Percentiles rank a stretch among this genome's conserved stretches.
These are phyloP conservation scores for Sporisorium reilianum DNA, from an alignment of 1,284 basidiomycete genomes.

Conservation along the genomic window DNA sequence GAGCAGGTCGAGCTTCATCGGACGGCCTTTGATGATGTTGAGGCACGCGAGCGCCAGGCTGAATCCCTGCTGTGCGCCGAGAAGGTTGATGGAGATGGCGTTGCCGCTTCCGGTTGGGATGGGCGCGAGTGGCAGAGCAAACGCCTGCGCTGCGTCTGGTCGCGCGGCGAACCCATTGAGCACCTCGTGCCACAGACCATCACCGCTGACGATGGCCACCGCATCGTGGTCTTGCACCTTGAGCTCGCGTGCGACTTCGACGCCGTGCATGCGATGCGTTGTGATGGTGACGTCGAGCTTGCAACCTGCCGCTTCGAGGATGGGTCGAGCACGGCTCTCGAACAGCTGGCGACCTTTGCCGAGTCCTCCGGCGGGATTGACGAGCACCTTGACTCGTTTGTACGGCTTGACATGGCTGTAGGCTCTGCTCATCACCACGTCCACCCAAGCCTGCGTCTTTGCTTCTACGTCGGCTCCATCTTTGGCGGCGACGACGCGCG, in stretches of 20 bases:
- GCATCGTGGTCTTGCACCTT: constrained; percentile 76
- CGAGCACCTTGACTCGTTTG: constrained; percentile 73
- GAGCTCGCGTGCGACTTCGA: constrained; percentile 77
- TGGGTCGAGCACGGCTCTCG: constrained; percentile 79
- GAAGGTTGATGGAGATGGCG: constrained; percentile 80
- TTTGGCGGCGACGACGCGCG: constrained; percentile 26
- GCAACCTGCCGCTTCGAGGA: constrained; percentile 83
- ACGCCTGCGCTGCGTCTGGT: constrained; percentile 77
- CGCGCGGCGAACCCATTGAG: constrained; percentile 88
- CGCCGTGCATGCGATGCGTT: constrained; percentile 76
- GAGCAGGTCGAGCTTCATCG: constrained; percentile 83
- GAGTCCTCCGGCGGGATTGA: constrained; percentile 90
- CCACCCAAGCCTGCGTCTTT: constrained; percentile 39
- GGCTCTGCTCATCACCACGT: constrained; percentile 43
- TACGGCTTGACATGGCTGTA: constrained; percentile 44
- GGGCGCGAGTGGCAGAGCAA: constrained; percentile 81
- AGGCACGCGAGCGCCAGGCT: constrained; percentile 75
- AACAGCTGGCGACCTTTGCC: constrained; percentile 79
- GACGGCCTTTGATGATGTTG: constrained; percentile 85
- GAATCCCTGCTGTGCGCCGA: constrained; percentile 70
- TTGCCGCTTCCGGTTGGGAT: constrained; percentile 91
- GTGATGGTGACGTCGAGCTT: constrained; percentile 75
- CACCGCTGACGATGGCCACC: constrained; percentile 86
- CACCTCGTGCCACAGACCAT: constrained; percentile 90
- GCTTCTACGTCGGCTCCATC: constrained; percentile 31